Evolutionary conservation across 768 basidiomycete genomes (phyloP).

Genomic region (Solioccasus polychromus): DNA sequence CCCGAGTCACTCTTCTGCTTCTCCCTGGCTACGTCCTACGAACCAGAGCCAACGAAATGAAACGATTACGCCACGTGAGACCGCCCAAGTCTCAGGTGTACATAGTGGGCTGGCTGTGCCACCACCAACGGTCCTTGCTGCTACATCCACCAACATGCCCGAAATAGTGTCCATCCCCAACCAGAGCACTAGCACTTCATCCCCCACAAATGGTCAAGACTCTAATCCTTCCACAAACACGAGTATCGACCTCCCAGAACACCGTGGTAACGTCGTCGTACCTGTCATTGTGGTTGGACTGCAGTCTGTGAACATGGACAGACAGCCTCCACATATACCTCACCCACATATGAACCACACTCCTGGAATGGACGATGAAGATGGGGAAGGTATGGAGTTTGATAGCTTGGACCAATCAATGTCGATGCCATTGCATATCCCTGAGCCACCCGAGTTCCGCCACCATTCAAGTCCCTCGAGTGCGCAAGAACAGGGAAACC

Average conservation of each 20-base stretch:
- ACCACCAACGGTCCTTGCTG: constrained; percentile 5
- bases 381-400: constrained; percentile 26
- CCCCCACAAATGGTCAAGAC: constrained; percentile 13
- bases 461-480: constrained; percentile 14
- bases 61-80: constrained; percentile 11
- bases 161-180: constrained; percentile 12
- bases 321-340: constrained; percentile 27
- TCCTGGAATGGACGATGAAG: constrained; percentile 20
- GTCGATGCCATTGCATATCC: constrained; percentile 25
- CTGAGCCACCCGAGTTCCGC: constrained; percentile 23
- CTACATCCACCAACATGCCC: constrained; percentile 16
- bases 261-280: constrained; percentile 51
- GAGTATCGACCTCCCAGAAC: constrained; percentile 19
- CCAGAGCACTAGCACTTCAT: constrained; percentile 5
- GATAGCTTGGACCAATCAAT: constrained; percentile 26
- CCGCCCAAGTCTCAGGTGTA: constrained; percentile 11
- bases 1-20: constrained; percentile 16
- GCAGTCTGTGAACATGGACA: constrained; percentile 63
- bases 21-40: constrained; percentile 15
- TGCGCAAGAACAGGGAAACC: constrained; percentile 14
- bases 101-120: constrained; percentile 17
- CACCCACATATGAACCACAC: constrained; percentile 12
- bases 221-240: constrained; percentile 14
- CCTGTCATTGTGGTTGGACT: constrained; percentile 84
- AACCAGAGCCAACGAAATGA: constrained; percentile 23